phyloP scores from a whole-genome alignment of 73 alveolate species.

The Tetrahymena elliotti region DNA sequence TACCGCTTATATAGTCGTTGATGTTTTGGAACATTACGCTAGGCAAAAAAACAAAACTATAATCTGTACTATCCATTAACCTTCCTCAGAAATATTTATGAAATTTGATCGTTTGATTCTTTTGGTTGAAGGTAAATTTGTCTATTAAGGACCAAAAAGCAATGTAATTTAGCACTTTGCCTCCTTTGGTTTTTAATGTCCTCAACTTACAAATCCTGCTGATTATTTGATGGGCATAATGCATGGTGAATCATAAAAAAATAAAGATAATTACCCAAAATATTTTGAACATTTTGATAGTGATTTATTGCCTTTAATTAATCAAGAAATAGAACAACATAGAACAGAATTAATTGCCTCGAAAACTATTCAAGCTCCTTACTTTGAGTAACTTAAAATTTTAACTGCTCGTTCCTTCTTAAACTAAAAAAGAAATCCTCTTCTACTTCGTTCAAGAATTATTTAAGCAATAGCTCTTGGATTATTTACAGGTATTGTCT shows the following conservation, averaged over 20 bases:
- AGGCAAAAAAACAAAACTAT: constrained; percentile 47
- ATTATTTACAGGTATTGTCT: constrained; percentile 20
- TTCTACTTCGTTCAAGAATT: neutral
- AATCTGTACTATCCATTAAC: constrained; percentile 79
- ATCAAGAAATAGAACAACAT: neutral
- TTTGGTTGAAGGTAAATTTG: constrained; percentile 65
- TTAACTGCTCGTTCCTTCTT: neutral
- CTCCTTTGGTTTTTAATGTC: constrained; percentile 57
- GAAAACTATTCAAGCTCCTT: neutral
- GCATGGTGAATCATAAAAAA: constrained; percentile 9
- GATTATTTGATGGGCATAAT: constrained; percentile 59
- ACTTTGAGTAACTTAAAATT: neutral
- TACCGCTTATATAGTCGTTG: constrained; percentile 36
- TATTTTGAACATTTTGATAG: neutral
- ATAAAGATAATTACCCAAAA: neutral
- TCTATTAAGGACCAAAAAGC: constrained; percentile 59
- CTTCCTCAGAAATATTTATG: constrained; percentile 68
- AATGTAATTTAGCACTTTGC: constrained; percentile 55
- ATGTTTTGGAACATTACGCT: constrained; percentile 9
- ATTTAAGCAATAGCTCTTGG: constrained; percentile 10
- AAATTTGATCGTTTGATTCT: constrained; percentile 66
- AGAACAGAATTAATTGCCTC: neutral
- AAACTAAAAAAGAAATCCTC: neutral
- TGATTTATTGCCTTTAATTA: neutral
- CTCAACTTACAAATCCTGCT: constrained; percentile 70